Evolutionary conservation across 768 basidiomycete species (phyloP), one percentile per base, ranked within the genome.

Genomic region (Termitomyces sp.): DNA sequence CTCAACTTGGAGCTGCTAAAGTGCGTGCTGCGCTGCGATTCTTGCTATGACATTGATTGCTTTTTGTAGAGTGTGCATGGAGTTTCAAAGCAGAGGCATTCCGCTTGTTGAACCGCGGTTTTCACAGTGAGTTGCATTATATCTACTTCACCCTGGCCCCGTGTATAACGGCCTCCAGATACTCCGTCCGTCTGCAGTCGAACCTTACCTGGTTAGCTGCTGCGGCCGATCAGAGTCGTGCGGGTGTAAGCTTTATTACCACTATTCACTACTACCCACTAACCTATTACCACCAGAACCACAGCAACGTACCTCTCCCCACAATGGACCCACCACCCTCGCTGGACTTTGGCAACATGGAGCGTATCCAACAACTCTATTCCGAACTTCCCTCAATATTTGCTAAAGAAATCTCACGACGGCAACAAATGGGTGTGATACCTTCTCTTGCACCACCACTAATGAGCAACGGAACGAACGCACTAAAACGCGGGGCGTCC

Each of bases 121-220:
- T 67, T 78, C 79, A 62, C 81, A 86, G 88, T 90, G 63, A 66
- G 87, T 28, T 20, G 22, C 63, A 49, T 32, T 33, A 52, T n/a
- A 32, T 39, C 35, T 24, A 38, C 32, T 36, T 20, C 55, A 28
- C n/a, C 38, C 28, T 42, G 53, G 16, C 18, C 16, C 45, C 64
- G 2, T 46, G 52, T 58, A 55, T 36, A 50, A 58, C 44, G 40
- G 57, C 54, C 44, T 42, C 24, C 51, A 91, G 91, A 68, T 91
- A 84, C 73, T 72, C 81, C 3, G 57, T 59, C 13, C 84, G 90
- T 52, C 73, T 92, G 44, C 88, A 91, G 66, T 81, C 85, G 35
- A 92, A 92, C 70, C 77, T 92, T 15, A 76, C 81, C 2, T 91
- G 86, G 86, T 72, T 91, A 64, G 88, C 88, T 50, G 81, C 84